Evolutionary conservation across 106 monocot species (phyloP), one percentile per base, ranked within the genome.

Genomic region (Dendrobium chrysotoxum): DNA sequence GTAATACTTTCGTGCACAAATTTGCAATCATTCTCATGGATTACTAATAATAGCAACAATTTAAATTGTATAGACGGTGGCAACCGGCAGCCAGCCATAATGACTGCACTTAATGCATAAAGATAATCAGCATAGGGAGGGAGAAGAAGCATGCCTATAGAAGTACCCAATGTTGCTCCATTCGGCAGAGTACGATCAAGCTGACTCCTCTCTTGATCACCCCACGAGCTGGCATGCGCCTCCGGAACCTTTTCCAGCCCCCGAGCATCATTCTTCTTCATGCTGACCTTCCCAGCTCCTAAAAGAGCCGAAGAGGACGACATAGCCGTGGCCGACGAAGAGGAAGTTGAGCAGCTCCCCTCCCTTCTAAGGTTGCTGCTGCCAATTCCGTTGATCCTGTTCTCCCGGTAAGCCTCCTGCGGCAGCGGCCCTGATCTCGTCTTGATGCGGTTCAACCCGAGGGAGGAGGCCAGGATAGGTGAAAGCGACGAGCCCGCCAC

Each of bases 351-450:
- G 68, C 80, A 84, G n/a, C 26, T n/a, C 28, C 40, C 68, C 53
- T 78, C 23, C 81, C 84, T 64, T 67, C 83, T 64, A 17, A 96
- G 82, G 40, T 89, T 93, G 53, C 95, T 98, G 1, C 79, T 80
- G 67, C 98, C 98, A 6, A 91, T 81, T 26, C 77, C 83, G 25
- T 89, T 85, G 25, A 90, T 81, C 72, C 92, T 71, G 15, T 88
- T 87, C 58, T 72, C 81, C 0, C 83, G 84, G 16, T 66, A 44
- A 15, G 83, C 84, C 85, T 95, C 95, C 91, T 91, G 91, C 28
- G 91, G 95, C 81, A 99, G 72, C 28, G 93, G 95, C 53, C 98
- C 95, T 50, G 98, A 99, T 93, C 98, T 88, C 86, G 98, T 99
- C 89, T 99, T 95, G 84, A 99, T 99, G 79, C 87, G 86, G 80